Percentiles rank a stretch among this genome's conserved stretches.
phyloP scores from a whole-genome alignment of 83 land plant species.

The Diphasiastrum complanatum region DNA sequence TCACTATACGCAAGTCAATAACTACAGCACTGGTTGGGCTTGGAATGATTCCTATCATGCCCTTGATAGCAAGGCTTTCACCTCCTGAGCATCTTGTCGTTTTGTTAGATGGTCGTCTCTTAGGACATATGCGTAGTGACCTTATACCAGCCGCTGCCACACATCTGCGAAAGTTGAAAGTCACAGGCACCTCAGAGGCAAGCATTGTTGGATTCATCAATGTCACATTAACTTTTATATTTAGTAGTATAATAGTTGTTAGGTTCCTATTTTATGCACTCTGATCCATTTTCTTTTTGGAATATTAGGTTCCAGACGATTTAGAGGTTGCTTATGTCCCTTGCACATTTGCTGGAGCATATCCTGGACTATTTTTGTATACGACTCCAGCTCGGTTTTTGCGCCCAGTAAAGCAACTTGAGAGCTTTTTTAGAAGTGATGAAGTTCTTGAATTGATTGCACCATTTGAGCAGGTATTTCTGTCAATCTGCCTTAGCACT shows the following conservation, averaged over 20 bases:
- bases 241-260: not conserved
- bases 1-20: constrained; percentile 44
- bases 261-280: not conserved
- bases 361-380: constrained; percentile 83
- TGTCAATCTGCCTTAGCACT: too few relatives aligned
- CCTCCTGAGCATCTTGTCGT: constrained; percentile 75
- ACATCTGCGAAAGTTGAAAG: constrained; percentile 57
- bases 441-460: constrained; percentile 69
- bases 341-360: constrained; percentile 71
- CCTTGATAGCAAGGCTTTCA: constrained; percentile 48
- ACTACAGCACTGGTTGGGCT: constrained; percentile 35
- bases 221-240: not conserved
- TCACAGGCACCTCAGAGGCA: constrained; percentile 45
- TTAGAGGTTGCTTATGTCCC: constrained; percentile 96
- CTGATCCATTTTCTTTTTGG: too few relatives aligned
- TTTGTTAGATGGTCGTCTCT: constrained; percentile 78
- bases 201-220: constrained; percentile 9
- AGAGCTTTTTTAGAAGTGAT: constrained; percentile 17
- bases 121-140: constrained; percentile 50
- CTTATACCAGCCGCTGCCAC: constrained; percentile 50
- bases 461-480: constrained; percentile 98
- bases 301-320: constrained; percentile 74
- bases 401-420: constrained; percentile 74
- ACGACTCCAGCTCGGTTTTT: constrained; percentile 82
- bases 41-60: constrained; percentile 65